Evolutionary conservation across 2,329 filamentous ascomycete genomes (phyloP).

Genomic region (Pseudogymnoascus sp.): DNA sequence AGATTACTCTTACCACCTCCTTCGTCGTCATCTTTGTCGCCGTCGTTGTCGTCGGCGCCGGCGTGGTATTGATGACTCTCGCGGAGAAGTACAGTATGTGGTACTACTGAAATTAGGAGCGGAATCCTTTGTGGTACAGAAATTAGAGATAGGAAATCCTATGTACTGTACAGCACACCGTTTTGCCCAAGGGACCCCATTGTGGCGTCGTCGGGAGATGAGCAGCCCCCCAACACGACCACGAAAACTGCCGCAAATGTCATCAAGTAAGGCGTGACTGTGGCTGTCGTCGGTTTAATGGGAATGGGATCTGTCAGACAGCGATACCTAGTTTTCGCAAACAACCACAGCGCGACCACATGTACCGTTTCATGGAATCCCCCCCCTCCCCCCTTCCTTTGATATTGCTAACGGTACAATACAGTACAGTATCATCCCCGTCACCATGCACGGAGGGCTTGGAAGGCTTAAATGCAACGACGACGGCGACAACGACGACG

Average conservation of each 20-base stretch:
- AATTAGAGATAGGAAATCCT: too few species aligned
- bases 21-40: too few species aligned
- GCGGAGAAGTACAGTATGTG: background rate
- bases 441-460: background rate
- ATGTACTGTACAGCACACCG: background rate
- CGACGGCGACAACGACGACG: background rate
- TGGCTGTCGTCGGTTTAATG: background rate
- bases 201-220: background rate
- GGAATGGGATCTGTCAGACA: background rate
- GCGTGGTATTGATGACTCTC: background rate
- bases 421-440: background rate
- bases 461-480: background rate
- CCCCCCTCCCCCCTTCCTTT: background rate
- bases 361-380: background rate
- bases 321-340: background rate
- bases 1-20: constrained; percentile 40
- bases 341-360: background rate
- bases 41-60: background rate
- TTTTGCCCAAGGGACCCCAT: background rate
- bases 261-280: background rate
- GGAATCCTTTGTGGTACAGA: too few species aligned
- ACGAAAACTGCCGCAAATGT: background rate
- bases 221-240: background rate
- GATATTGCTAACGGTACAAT: background rate
- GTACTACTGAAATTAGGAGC: too few species aligned